Base-by-base conservation (phyloP, 2,329 filamentous ascomycete species). In the Fusarium sarcochroum region DNA sequence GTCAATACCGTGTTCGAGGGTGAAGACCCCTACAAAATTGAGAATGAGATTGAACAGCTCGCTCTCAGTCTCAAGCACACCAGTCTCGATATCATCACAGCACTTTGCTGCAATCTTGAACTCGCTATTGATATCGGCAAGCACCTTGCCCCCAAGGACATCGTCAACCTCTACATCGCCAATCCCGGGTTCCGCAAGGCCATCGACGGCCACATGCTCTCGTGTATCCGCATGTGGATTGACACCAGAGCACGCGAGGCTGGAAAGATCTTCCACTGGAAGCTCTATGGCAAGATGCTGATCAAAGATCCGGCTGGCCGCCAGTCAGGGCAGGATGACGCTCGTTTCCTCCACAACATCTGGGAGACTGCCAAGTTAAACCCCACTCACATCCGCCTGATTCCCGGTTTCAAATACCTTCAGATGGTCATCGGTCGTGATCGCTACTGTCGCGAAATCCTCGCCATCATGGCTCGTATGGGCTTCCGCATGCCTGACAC, bases 381-480 rank as follows among this genome's bases (percentile, higher is more conserved):
- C 46, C 61, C 61, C 50, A 68, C 17, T 6, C 62, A 80, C 30
- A 75, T 83, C 27, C 88, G 84, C 46, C 78, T 78, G 21, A 84
- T 92, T 2, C 91, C 92, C 0, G 85, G 86, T 9, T 80, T 95
- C 47, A 81, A 82, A 44, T 96, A 91, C 86, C 82, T 93, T 8
- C 83, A 86, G 58, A 89, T 95, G 85, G 83, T 93, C 1, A 76
- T 87, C 65, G 85, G 82, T 60, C 84, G 90, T 13, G 81, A 91
- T 67, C 80, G 81, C 38, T 83, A 83, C 35, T 83, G 87, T 62
- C 80, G 84, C 25, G 87, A 92, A 69, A 91, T 93, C 67, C 76
- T 91, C n/a, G 84, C 85, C 15, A 80, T 84, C 14, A 81, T 94
- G 68, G 86, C 86, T 0, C 80, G 85, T 15, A 79, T 84, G 42